Conservation (phyloP, 805 yeast species). For the Scheffersomyces ergatensis region DNA sequence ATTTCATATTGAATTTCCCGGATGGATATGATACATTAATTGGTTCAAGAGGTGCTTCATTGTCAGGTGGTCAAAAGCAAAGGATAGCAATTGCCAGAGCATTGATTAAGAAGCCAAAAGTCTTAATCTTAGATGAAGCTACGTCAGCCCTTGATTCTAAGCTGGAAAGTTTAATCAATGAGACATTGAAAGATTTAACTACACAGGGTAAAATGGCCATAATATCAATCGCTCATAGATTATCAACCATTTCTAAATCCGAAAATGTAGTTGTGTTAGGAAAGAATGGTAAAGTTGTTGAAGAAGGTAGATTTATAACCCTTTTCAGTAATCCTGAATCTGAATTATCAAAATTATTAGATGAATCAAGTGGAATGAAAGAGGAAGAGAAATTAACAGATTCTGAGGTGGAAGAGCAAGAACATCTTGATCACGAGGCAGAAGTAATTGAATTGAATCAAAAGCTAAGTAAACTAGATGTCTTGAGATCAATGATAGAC, state of each 20-base stretch:
- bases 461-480: conserved; percentile 6
- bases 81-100: conserved; percentile 76
- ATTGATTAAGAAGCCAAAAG: conserved; percentile 60
- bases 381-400: conserved; percentile 16
- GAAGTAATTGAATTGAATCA: conserved; percentile 15
- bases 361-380: conserved; percentile 26
- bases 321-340: conserved; percentile 40
- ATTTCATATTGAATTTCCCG: conserved; percentile 53
- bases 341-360: conserved; percentile 39
- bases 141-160: conserved; percentile 60
- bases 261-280: conserved; percentile 43
- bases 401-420: conserved; percentile 22
- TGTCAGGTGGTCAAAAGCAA: conserved; percentile 79
- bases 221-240: conserved; percentile 43
- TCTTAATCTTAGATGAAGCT: conserved; percentile 67
- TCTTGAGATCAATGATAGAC: conserved; percentile 28
- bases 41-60: conserved; percentile 54
- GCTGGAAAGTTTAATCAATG: conserved; percentile 46
- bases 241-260: conserved; percentile 44
- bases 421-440: conserved; percentile 22
- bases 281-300: conserved; percentile 39
- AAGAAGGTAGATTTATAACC: conserved; percentile 37
- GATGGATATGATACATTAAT: conserved; percentile 59
- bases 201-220: conserved; percentile 40
- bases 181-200: conserved; percentile 36